Percentiles rank a stretch among this genome's conserved stretches.
Evolutionary conservation across 352 stramenopile genomes (phyloP).

Genomic region (Phytophthora lateralis): DNA sequence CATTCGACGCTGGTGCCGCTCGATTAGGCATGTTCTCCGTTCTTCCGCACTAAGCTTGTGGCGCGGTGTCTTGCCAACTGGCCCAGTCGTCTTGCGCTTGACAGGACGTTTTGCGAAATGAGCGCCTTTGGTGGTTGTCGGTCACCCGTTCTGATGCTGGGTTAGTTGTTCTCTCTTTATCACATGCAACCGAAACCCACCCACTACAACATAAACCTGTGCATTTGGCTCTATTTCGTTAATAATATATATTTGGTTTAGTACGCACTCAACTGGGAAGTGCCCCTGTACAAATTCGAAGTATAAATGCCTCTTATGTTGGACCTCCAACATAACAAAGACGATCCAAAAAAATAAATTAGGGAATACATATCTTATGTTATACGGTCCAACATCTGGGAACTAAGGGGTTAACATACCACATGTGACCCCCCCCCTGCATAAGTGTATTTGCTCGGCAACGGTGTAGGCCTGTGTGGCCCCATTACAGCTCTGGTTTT

Average conservation of each 20-base stretch:
- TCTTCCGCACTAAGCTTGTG: not conserved
- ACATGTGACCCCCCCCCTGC: too few species aligned
- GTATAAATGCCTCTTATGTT: slow-evolving; percentile 3
- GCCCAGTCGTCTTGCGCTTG: not conserved
- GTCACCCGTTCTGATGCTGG: not conserved
- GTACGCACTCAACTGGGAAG: not conserved
- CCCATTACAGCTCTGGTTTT: too few species aligned
- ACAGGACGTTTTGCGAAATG: not conserved
- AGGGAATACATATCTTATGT: slow-evolving; percentile 13
- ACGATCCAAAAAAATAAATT: slow-evolving; percentile 1
- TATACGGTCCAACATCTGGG: slow-evolving; percentile 11
- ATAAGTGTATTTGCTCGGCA: too few species aligned
- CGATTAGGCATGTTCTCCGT: not conserved
- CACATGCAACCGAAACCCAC: not conserved
- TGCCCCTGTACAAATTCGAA: slow-evolving; percentile 5
- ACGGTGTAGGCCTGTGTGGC: too few species aligned
- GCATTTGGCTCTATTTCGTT: not conserved
- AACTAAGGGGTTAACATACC: slow-evolving; percentile 18
- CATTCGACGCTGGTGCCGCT: not conserved
- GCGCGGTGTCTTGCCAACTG: not conserved
- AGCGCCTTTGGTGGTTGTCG: not conserved
- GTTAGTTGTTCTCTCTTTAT: not conserved
- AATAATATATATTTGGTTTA: slow-evolving; percentile 2
- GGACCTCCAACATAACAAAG: not conserved
- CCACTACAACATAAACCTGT: not conserved